Conservation (phyloP, 768 basidiomycete species). For the Hysterangium stoloniferum region DNA sequence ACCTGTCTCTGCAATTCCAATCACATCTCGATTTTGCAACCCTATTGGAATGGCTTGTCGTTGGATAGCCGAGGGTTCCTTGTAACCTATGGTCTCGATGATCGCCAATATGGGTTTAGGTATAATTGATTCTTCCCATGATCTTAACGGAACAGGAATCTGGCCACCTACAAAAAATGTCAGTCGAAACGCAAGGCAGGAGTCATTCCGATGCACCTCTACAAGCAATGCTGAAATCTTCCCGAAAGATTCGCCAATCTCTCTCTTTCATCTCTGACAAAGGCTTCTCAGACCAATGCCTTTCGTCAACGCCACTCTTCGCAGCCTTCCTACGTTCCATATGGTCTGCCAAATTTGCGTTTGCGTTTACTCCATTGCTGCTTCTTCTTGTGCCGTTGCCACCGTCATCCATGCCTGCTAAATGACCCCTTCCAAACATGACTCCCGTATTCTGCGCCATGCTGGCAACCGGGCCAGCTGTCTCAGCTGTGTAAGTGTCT, state of each 20-base stretch:
- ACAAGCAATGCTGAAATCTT: constrained; percentile 95
- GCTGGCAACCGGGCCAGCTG: constrained; percentile 61
- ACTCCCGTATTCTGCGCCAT: constrained; percentile 77
- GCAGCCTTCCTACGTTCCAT: constrained; percentile 78
- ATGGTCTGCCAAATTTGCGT: constrained; percentile 63
- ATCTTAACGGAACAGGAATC: constrained; percentile 89
- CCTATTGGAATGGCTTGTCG: constrained; percentile 99
- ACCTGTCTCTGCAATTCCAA: constrained; percentile 99
- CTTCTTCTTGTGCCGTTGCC: constrained; percentile 32
- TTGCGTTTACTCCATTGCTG: constrained; percentile 21
- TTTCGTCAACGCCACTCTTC: constrained; percentile 79
- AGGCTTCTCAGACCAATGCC: constrained; percentile 97
- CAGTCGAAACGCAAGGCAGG: not conserved
- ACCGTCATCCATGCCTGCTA: constrained; percentile 84
- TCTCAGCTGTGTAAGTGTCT: constrained; percentile 79
- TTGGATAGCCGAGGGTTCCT: constrained; percentile 95
- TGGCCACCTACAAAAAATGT: constrained; percentile 55
- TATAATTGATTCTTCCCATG: constrained; percentile 85
- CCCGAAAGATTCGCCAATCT: constrained; percentile 98
- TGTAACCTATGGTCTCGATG: constrained; percentile 90
- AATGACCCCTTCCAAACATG: constrained; percentile 79
- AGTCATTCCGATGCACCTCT: constrained; percentile 49
- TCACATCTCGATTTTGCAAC: constrained; percentile 90
- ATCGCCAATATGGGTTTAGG: constrained; percentile 71
- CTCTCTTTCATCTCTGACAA: constrained; percentile 91